Evolutionary conservation across 495 filamentous ascomycete genomes (phyloP).

Genomic region (Saxophila tyrrhenica): DNA sequence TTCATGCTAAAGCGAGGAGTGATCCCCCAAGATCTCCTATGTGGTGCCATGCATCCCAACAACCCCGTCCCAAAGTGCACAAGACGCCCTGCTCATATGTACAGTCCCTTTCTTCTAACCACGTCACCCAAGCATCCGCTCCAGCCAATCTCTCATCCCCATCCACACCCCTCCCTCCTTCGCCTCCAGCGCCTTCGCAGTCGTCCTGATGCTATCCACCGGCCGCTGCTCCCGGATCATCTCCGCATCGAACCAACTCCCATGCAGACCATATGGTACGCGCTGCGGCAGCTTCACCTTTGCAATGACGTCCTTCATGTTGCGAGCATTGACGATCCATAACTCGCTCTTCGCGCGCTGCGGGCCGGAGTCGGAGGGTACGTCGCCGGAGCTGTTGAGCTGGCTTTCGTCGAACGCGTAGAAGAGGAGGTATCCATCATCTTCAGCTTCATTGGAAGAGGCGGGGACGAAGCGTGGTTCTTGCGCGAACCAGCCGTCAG

Average conservation of each 20-base stretch:
- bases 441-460: constrained; percentile 30
- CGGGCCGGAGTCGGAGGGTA: constrained; percentile 2
- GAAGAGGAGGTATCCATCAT: constrained; percentile 50
- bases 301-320: constrained; percentile 45
- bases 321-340: constrained; percentile 52
- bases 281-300: constrained; percentile 46
- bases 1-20: too few relatives aligned
- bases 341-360: constrained; percentile 40
- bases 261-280: constrained; percentile 58
- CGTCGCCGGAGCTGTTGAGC: constrained; percentile 27
- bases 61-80: too few relatives aligned
- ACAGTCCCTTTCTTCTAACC: too few relatives aligned
- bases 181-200: constrained; percentile 1
- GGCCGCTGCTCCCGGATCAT: constrained; percentile 34
- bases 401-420: constrained; percentile 51
- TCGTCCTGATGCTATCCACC: constrained; percentile 19
- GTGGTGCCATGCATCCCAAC: too few relatives aligned
- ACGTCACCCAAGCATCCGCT: constrained; percentile 15
- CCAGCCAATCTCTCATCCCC: constrained; percentile 9
- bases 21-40: too few relatives aligned
- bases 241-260: constrained; percentile 50
- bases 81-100: too few relatives aligned
- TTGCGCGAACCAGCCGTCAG: constrained; percentile 47
- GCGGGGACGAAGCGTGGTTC: constrained; percentile 53
- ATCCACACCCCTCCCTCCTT: constrained; percentile 11